These are phyloP conservation scores for Arthrobotrys musiformis DNA, from an alignment of 2,329 filamentous ascomycete species.

Conservation along the genomic window DNA sequence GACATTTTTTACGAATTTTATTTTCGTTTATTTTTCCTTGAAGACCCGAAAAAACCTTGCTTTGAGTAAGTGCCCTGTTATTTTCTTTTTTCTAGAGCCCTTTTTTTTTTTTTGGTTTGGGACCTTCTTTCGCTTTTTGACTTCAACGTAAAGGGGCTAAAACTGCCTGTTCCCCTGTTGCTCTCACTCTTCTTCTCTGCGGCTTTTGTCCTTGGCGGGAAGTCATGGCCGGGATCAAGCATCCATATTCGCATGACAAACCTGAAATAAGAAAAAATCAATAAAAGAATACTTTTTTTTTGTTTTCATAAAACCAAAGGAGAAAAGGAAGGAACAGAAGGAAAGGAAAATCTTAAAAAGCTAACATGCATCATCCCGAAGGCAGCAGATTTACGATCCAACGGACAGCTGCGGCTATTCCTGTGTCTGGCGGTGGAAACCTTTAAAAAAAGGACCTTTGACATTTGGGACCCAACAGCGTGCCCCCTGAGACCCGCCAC, in stretches of 20 bases:
- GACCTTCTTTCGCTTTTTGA: background rate
- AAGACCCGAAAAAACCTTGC: background rate
- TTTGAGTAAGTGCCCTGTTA: slow-evolving; percentile 12
- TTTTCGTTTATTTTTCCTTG: slow-evolving; percentile 2
- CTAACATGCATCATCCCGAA: slow-evolving; percentile 17
- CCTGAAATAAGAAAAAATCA: background rate
- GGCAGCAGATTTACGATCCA: slow-evolving; percentile 35
- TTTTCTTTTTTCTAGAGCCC: no score
- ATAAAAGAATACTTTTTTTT: background rate
- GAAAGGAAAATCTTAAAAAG: slow-evolving; percentile 23
- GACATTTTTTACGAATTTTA: slow-evolving; percentile 14
- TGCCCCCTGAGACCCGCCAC: slow-evolving; percentile 32
- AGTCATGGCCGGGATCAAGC: slow-evolving; percentile 29
- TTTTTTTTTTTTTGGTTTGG: slow-evolving; percentile 15
- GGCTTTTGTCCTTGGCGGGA: slow-evolving; percentile 42
- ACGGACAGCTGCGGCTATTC: slow-evolving; percentile 30
- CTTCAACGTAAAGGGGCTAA: slow-evolving; percentile 3
- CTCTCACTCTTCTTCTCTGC: slow-evolving; percentile 24
- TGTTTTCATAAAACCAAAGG: slow-evolving; percentile 14
- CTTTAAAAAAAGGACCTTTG: slow-evolving; percentile 20
- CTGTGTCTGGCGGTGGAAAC: slow-evolving; percentile 18
- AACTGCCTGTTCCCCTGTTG: slow-evolving; percentile 25
- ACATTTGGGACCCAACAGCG: slow-evolving; percentile 3
- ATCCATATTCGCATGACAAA: slow-evolving; percentile 6
- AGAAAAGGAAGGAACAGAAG: slow-evolving; percentile 1